Evolutionary conservation across 768 basidiomycete species (phyloP).

Genomic region (Rhodosporidiobolus sp.): DNA sequence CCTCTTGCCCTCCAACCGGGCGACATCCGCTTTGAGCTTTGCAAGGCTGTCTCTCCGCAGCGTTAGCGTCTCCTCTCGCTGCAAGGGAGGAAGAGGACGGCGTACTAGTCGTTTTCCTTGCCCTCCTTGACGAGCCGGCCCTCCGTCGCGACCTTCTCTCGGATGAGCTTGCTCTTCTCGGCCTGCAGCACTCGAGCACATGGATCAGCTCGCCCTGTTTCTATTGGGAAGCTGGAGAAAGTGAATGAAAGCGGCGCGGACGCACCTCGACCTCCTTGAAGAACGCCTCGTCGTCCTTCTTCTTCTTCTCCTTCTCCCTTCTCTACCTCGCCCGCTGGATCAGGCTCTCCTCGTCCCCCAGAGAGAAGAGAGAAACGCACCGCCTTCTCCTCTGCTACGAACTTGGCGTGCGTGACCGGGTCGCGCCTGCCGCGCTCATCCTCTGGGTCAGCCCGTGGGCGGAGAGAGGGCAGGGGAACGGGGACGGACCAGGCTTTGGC

Average conservation of each 20-base stretch:
- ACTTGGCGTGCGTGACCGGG: not conserved
- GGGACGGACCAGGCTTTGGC: slow-evolving; percentile 11
- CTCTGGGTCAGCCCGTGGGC: not conserved
- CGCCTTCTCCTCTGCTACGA: slow-evolving; percentile 3
- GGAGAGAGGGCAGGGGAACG: not conserved
- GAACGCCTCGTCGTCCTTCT: not conserved
- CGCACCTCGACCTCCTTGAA: slow-evolving; percentile 14
- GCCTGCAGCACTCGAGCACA: not conserved
- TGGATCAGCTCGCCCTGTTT: not conserved
- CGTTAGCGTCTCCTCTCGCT: too few relatives aligned
- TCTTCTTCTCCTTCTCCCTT: not conserved
- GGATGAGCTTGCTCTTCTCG: not conserved
- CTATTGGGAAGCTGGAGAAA: not conserved
- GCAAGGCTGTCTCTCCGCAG: slow-evolving; percentile 18
- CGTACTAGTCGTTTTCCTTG: slow-evolving; percentile 9
- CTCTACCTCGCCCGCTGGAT: not conserved
- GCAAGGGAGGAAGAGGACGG: not conserved
- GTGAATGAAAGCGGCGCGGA: not conserved
- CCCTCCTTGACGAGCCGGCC: not conserved
- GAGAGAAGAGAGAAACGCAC: not conserved
- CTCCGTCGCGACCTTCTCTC: not conserved
- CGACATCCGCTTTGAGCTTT: slow-evolving; percentile 18
- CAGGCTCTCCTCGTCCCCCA: too few relatives aligned
- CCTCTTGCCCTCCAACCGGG: slow-evolving; percentile 4
- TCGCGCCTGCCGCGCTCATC: slow-evolving; percentile 3